Evolutionary conservation across 495 filamentous ascomycete genomes (phyloP).

Genomic region (Penicillium canescens): DNA sequence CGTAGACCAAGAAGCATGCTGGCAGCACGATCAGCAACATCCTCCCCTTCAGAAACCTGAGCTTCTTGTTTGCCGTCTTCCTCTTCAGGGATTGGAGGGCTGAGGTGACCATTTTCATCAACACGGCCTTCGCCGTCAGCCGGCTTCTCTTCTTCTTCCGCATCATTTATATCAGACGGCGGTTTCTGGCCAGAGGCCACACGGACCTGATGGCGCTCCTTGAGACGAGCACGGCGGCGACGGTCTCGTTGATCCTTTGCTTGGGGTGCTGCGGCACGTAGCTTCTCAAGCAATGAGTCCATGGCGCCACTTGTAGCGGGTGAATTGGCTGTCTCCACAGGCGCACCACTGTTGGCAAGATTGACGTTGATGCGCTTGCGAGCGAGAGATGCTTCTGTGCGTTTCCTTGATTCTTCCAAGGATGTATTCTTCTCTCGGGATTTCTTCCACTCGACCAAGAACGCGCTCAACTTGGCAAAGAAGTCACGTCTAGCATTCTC

Average conservation of each 20-base stretch:
- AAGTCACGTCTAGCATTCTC: conserved; percentile 95
- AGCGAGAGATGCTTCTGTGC: conserved; percentile 87
- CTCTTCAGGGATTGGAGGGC: conserved; percentile 37
- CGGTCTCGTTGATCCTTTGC: conserved; percentile 83
- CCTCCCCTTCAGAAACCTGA: conserved; percentile 61
- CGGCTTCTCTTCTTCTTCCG: conserved; percentile 29
- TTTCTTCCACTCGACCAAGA: conserved; percentile 94
- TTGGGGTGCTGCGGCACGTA: conserved; percentile 90
- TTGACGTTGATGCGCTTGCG: conserved; percentile 76
- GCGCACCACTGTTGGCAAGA: conserved; percentile 44
- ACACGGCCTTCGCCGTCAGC: conserved; percentile 23
- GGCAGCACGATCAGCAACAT: conserved; percentile 81
- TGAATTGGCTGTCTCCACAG: conserved; percentile 54
- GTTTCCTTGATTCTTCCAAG: conserved; percentile 77
- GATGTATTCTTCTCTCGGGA: conserved; percentile 87
- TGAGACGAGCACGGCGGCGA: conserved; percentile 80
- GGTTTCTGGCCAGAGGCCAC: conserved; percentile 84
- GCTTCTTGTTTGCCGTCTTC: conserved; percentile 37
- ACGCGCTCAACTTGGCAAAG: conserved; percentile 90
- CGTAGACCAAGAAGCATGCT: conserved; percentile 79
- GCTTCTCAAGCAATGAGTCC: conserved; percentile 94
- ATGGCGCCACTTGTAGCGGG: conserved; percentile 88
- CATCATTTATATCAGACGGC: conserved; percentile 53
- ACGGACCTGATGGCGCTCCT: conserved; percentile 90
- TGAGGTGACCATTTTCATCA: conserved; percentile 38